Evolutionary conservation across 2,329 filamentous ascomycete species (phyloP).

Genomic region (Akanthomyces uredinophilus): DNA sequence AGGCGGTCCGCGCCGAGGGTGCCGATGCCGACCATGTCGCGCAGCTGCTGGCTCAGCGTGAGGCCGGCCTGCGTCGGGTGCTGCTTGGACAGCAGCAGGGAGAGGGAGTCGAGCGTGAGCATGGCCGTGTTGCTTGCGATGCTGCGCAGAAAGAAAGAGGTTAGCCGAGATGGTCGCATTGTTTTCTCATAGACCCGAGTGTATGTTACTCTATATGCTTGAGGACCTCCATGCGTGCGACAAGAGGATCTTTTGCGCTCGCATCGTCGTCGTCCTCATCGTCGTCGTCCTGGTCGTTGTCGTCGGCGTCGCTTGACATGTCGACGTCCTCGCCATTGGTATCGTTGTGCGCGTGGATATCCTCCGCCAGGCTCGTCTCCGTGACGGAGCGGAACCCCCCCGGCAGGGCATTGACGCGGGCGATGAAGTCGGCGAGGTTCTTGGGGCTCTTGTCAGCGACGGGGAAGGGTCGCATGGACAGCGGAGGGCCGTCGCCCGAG

Average conservation of each 20-base stretch:
- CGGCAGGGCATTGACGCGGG: slow-evolving; percentile 70
- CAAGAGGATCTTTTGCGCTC: slow-evolving; percentile 41
- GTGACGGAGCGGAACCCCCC: slow-evolving; percentile 78
- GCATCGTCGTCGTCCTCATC: slow-evolving; percentile 40
- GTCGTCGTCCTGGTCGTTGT: slow-evolving; percentile 38
- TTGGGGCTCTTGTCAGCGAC: slow-evolving; percentile 51
- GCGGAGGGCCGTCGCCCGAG: slow-evolving; percentile 28
- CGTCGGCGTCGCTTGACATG: slow-evolving; percentile 42
- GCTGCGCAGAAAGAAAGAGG: slow-evolving; percentile 18
- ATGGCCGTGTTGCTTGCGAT: slow-evolving; percentile 51
- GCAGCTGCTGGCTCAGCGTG: slow-evolving; percentile 66
- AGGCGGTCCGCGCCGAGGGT: slow-evolving; percentile 66
- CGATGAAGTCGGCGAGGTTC: slow-evolving; percentile 68
- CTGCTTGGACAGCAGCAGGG: slow-evolving; percentile 77
- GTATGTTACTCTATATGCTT: slow-evolving; percentile 50
- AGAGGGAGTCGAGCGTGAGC: slow-evolving; percentile 75
- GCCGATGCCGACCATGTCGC: slow-evolving; percentile 66
- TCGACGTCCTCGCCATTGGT: slow-evolving; percentile 42
- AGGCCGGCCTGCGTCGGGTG: slow-evolving; percentile 62
- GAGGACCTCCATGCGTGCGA: slow-evolving; percentile 54
- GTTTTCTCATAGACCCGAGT: no score
- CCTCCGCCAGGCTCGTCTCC: slow-evolving; percentile 64
- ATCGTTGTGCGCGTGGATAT: slow-evolving; percentile 51
- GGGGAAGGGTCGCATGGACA: slow-evolving; percentile 40
- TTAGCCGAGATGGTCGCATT: not conserved